A percentile compares a stretch with the other conserved stretches of the same genome.
Evolutionary conservation across 2,329 filamentous ascomycete species (phyloP).

Genomic region (Colletotrichum tamarilloi): DNA sequence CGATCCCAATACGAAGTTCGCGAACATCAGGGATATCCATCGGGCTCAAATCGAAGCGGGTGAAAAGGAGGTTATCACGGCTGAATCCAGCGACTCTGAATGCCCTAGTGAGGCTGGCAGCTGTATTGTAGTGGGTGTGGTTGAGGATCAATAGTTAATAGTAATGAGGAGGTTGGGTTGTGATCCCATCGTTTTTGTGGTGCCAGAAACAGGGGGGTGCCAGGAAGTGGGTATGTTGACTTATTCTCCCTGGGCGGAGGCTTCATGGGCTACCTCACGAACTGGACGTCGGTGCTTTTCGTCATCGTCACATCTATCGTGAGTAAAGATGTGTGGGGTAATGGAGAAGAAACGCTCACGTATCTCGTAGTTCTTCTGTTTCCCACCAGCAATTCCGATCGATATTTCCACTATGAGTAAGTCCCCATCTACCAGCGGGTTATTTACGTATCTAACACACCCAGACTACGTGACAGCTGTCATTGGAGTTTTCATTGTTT

Average conservation of each 20-base stretch:
- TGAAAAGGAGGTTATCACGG: no score
- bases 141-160: no score
- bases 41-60: no score
- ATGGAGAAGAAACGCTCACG: neutral
- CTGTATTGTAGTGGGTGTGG: no score
- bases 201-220: no score
- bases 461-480: slow-evolving; percentile 23
- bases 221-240: no score
- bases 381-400: slow-evolving; percentile 22
- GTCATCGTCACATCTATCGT: slow-evolving; percentile 21
- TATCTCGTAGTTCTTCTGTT: slow-evolving; percentile 15
- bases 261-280: slow-evolving; percentile 4
- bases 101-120: no score
- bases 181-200: no score
- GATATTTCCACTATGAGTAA: slow-evolving; percentile 24
- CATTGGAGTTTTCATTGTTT: slow-evolving; percentile 7
- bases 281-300: slow-evolving; percentile 16
- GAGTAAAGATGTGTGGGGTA: neutral
- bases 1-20: no score
- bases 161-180: no score
- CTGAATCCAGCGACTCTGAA: no score
- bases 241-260: slow-evolving; percentile 12
- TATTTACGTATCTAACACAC: neutral
- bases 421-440: neutral
- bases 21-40: no score